Evolutionary conservation across 2,329 filamentous ascomycete genomes (phyloP).

Genomic region (Aspergillus brunneoviolaceus): DNA sequence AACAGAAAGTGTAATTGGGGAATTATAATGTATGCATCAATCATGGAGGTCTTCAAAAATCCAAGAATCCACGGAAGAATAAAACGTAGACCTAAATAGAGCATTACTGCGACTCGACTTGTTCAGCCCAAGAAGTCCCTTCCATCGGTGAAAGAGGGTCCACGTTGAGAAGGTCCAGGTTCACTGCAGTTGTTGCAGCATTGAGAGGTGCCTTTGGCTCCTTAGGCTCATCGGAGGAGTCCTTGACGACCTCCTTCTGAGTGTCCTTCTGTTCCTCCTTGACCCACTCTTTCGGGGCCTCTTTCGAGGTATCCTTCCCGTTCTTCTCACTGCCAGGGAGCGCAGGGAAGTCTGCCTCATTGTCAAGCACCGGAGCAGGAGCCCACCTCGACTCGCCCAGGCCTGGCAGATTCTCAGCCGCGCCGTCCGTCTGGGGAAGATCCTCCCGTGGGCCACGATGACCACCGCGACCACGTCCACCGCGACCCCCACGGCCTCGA

Average conservation of each 20-base stretch:
- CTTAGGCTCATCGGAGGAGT: neutral
- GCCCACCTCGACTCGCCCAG: slow-evolving; percentile 16
- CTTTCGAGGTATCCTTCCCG: slow-evolving; percentile 5
- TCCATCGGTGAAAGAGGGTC: slow-evolving; percentile 30
- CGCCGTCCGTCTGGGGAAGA: slow-evolving; percentile 16
- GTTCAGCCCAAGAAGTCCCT: slow-evolving; percentile 35
- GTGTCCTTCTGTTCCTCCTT: neutral
- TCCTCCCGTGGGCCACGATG: slow-evolving; percentile 28
- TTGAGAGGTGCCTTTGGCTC: neutral
- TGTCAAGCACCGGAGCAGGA: slow-evolving; percentile 25
- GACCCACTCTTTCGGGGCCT: neutral
- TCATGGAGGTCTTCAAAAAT: neutral
- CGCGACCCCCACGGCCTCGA: slow-evolving; percentile 32
- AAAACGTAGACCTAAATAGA: neutral
- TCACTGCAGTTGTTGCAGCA: slow-evolving; percentile 8
- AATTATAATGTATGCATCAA: slow-evolving; percentile 2
- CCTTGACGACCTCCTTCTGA: slow-evolving; percentile 6
- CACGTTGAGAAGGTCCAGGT: slow-evolving; percentile 25
- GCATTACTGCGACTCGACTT: slow-evolving; percentile 29
- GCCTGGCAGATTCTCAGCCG: slow-evolving; percentile 10
- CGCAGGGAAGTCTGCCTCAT: slow-evolving; percentile 38
- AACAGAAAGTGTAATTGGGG: neutral
- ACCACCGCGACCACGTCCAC: slow-evolving; percentile 29
- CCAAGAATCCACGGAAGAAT: neutral
- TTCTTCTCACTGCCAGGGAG: slow-evolving; percentile 31